These are phyloP conservation scores for Mycena filopes DNA, from an alignment of 768 basidiomycete genomes.

Conservation along the genomic window DNA sequence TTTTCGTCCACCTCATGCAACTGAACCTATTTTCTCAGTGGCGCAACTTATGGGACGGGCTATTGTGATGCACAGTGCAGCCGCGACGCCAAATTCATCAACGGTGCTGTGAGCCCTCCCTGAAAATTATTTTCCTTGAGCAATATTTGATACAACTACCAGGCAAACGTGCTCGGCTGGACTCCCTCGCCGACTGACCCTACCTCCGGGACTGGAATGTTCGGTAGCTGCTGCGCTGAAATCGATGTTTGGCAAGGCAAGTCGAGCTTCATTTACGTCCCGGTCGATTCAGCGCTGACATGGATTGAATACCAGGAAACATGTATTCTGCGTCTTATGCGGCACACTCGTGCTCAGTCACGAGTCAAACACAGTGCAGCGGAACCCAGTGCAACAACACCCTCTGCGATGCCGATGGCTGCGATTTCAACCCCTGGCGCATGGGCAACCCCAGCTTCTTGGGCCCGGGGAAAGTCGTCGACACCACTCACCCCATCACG, in stretches of 20 bases:
- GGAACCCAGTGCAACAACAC: conserved; percentile 51
- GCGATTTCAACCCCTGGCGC: conserved; percentile 71
- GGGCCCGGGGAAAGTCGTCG: conserved; percentile 57
- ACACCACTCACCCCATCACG: conserved; percentile 61
- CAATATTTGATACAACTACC: conserved; percentile 7
- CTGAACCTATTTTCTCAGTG: conserved; percentile 25
- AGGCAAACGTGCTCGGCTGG: conserved; percentile 63
- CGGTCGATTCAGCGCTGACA: no score
- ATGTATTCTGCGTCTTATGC: conserved; percentile 43
- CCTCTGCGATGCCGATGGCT: conserved; percentile 64
- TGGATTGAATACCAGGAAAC: conserved; percentile 7
- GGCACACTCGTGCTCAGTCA: conserved; percentile 59
- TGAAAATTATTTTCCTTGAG: background rate
- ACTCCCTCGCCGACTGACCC: conserved; percentile 44
- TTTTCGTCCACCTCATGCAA: no score
- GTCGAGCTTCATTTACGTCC: no score
- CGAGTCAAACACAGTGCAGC: conserved; percentile 52
- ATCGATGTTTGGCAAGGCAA: conserved; percentile 69
- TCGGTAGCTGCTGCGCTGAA: conserved; percentile 64
- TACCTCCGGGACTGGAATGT: conserved; percentile 59
- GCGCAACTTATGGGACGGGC: conserved; percentile 54
- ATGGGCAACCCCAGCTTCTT: conserved; percentile 58
- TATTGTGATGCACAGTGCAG: conserved; percentile 61
- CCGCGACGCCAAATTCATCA: conserved; percentile 67
- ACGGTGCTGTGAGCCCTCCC: conserved; percentile 53